phyloP scores from a whole-genome alignment of 2,329 filamentous ascomycete genomes.

The Chalaropsis ovoidea region DNA sequence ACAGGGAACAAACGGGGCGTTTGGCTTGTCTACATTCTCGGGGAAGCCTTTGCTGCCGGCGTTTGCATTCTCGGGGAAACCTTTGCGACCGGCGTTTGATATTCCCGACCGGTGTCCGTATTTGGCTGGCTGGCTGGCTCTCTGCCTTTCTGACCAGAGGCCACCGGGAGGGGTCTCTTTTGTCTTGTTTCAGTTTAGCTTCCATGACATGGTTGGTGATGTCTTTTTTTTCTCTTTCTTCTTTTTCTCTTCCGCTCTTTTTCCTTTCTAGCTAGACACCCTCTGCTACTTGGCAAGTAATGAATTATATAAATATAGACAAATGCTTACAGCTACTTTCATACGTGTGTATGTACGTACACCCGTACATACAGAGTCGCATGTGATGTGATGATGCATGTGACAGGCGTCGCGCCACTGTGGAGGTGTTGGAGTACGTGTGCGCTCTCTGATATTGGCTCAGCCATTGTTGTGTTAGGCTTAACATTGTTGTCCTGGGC shows the following conservation, averaged over 20 bases:
- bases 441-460: too few relatives aligned
- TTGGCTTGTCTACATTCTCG: not conserved
- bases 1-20: not conserved
- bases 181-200: not conserved
- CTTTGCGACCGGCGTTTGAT: not conserved
- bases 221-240: conserved; percentile 10
- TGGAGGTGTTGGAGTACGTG: not conserved
- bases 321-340: not conserved
- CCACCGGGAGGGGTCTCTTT: not conserved
- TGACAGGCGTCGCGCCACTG: not conserved
- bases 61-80: not conserved
- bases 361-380: too few relatives aligned
- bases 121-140: not conserved
- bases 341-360: not conserved
- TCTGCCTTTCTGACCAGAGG: not conserved
- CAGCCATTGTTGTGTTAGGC: not conserved
- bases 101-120: too few relatives aligned
- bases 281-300: conserved; percentile 22
- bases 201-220: not conserved
- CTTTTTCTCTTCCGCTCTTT: conserved; percentile 14
- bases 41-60: not conserved
- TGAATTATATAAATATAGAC: conserved; percentile 20
- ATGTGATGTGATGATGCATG: not conserved
- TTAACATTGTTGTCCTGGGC: not conserved
- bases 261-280: conserved; percentile 22